These are phyloP conservation scores for Stereocaulon alpinum DNA, from an alignment of 495 filamentous ascomycete genomes.

Conservation along the genomic window DNA sequence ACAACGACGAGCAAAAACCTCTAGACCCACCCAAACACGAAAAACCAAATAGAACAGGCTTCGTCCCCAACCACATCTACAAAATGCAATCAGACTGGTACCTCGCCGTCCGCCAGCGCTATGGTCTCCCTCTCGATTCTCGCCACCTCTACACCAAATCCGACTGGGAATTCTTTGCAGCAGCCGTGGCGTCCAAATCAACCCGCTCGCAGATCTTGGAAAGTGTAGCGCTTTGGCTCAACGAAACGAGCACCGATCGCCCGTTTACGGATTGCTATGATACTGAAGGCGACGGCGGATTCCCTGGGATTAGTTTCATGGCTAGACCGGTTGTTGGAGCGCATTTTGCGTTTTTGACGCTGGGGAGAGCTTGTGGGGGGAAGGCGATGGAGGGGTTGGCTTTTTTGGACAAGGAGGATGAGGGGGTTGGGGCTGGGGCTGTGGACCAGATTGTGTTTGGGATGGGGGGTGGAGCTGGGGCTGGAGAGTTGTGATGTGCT, in stretches of 20 bases:
- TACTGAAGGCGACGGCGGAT: constrained; percentile 59
- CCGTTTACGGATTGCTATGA: constrained; percentile 81
- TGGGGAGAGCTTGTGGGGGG: constrained; percentile 66
- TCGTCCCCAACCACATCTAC: constrained; percentile 68
- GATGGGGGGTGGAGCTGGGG: not conserved
- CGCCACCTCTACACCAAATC: constrained; percentile 85
- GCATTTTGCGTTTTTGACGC: constrained; percentile 74
- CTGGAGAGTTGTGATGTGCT: not conserved
- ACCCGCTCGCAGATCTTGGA: constrained; percentile 64
- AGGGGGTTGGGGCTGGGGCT: not conserved
- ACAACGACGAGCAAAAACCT: constrained; percentile 34
- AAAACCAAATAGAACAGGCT: constrained; percentile 27
- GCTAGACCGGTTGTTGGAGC: constrained; percentile 80
- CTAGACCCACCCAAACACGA: constrained; percentile 22
- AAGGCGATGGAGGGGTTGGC: constrained; percentile 51
- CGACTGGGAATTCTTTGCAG: constrained; percentile 89
- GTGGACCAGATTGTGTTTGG: not conserved
- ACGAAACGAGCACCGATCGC: constrained; percentile 67
- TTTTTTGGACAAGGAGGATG: constrained; percentile 45
- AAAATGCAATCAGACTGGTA: constrained; percentile 79
- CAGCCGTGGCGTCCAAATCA: constrained; percentile 58
- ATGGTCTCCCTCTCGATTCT: constrained; percentile 78
- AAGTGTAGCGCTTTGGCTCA: constrained; percentile 74
- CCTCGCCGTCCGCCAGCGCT: constrained; percentile 66
- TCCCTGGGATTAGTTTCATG: constrained; percentile 60